Percentiles rank a stretch among this genome's conserved stretches.
These are phyloP conservation scores for Russula ochroleuca DNA, from an alignment of 768 basidiomycete species.

Conservation along the genomic window DNA sequence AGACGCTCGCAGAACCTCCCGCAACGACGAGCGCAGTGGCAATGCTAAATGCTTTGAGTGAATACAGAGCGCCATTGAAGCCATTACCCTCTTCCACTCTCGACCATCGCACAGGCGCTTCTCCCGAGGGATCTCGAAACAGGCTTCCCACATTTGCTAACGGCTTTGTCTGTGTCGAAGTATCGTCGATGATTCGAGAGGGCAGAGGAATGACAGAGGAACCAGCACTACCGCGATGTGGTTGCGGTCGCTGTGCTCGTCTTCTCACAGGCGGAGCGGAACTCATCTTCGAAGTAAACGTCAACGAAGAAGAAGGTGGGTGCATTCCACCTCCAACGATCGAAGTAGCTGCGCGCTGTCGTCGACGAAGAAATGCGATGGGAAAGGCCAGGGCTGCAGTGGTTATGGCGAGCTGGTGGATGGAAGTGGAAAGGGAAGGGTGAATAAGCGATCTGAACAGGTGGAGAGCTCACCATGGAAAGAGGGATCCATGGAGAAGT, in stretches of 20 bases:
- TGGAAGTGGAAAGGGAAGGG: neutral
- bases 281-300: conserved; percentile 14
- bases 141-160: neutral
- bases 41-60: conserved; percentile 59
- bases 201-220: neutral
- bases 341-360: conserved; percentile 28
- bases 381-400: conserved; percentile 35
- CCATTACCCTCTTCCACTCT: conserved; percentile 31
- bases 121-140: neutral
- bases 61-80: conserved; percentile 51
- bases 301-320: conserved; percentile 21
- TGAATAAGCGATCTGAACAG: neutral
- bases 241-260: neutral
- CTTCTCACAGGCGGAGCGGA: conserved; percentile 27
- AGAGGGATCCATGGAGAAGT: conserved; percentile 23
- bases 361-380: conserved; percentile 32
- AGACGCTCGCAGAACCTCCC: conserved; percentile 43
- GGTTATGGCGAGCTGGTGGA: conserved; percentile 34
- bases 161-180: neutral
- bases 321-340: neutral
- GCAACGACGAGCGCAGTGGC: conserved; percentile 57
- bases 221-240: neutral
- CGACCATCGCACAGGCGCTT: neutral
- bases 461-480: conserved; percentile 18
- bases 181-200: neutral